Evolutionary conservation across 176 grass and related monocot species (phyloP), one percentile per base, ranked within the genome.

Genomic region (Hordeum marinum): DNA sequence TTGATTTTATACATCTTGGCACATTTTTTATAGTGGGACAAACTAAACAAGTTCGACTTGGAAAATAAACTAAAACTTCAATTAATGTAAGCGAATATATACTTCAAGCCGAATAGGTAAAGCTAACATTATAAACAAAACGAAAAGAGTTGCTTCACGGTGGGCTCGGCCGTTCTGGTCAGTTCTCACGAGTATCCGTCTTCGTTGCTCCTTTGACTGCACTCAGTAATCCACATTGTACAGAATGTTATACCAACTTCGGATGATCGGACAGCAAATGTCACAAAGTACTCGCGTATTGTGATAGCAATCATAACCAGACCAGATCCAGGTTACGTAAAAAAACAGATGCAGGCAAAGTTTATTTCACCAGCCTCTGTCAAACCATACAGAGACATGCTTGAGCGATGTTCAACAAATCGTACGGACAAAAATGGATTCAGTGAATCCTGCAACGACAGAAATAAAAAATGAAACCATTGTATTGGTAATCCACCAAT

Each of bases 401-500:
- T 82, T 32, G 6, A 82, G 12, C 35, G 55, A 68, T 37, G 45
- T 67, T 80, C 6, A 82, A 82, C 43, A 82, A 57, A 68, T 67
- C 3, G 25, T 76, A 10, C 9, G 4, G 64, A 70, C 81, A 75
- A 84, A 89, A 84, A 35, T 89, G 46, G 36, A 84, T 77, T 57
- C 18, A 25, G 15, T 5, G 55, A 67, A 67, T 68, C 62, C 3
- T 26, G n/a, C 59, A 73, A 39, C 32, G 75, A 21, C 57, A 72
- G 64, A 58, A 42, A 29, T 0, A 50, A 52, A 54, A 77, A 40
- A 20, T 52, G 50, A 72, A 75, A 48, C 82, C 48, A 60, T 69
- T 3, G n/a, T 75, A 61, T 36, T 26, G 62, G 64, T 35, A 60
- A 59, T 35, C 50, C 34, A 10, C 72, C 82, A 50, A 76, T 71